Evolutionary conservation across 1,139 yeast species (phyloP).

Genomic region (Kodamaea suecica): DNA sequence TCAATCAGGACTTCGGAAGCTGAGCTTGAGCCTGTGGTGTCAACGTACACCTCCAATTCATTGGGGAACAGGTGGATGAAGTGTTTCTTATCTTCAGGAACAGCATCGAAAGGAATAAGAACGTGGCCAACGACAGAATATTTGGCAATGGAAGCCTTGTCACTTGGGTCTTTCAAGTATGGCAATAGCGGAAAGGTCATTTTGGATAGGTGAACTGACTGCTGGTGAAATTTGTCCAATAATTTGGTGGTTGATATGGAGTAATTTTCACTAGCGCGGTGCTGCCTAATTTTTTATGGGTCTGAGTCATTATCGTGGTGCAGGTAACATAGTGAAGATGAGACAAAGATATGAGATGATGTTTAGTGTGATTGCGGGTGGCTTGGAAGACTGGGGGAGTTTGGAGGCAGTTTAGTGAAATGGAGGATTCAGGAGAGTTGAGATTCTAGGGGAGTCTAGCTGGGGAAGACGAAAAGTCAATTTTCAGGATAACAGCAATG

Average conservation of each 20-base stretch:
- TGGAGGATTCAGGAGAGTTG: too few relatives aligned
- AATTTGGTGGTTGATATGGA: background rate
- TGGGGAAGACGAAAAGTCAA: too few relatives aligned
- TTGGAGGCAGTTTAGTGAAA: too few relatives aligned
- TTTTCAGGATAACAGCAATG: too few relatives aligned
- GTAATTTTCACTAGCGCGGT: too few relatives aligned
- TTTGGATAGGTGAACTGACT: background rate
- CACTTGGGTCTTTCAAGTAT: constrained; percentile 19
- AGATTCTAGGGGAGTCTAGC: too few relatives aligned
- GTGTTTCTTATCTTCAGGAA: constrained; percentile 31
- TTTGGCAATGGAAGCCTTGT: constrained; percentile 21
- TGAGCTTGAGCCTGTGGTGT: constrained; percentile 21
- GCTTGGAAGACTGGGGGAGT: too few relatives aligned
- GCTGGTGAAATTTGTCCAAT: background rate
- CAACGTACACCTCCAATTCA: constrained; percentile 33
- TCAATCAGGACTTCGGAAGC: constrained; percentile 27
- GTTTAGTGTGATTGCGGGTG: too few relatives aligned
- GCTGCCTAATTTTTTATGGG: too few relatives aligned
- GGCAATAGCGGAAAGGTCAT: constrained; percentile 44
- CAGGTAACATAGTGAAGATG: too few relatives aligned
- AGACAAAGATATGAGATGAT: too few relatives aligned
- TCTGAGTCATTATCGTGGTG: too few relatives aligned
- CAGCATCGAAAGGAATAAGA: constrained; percentile 30
- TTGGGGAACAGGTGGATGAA: constrained; percentile 35
- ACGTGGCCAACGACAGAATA: constrained; percentile 40